phyloP scores from a whole-genome alignment of 2,329 filamentous ascomycete species.

The Botrytis byssoidea region DNA sequence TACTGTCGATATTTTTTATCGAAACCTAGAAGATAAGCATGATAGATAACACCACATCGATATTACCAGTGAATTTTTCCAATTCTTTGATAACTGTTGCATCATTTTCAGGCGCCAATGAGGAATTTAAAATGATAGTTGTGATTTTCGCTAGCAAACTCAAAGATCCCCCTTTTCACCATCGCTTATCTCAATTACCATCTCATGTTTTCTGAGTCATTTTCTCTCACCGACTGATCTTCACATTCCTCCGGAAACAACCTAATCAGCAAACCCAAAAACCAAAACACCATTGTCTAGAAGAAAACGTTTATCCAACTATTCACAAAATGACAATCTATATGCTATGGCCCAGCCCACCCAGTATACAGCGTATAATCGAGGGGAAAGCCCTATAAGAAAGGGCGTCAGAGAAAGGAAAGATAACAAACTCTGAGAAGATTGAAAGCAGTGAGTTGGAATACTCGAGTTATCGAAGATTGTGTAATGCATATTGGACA shows the following conservation, averaged over 20 bases:
- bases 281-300: not conserved
- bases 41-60: rapidly evolving
- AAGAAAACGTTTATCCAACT: not conserved
- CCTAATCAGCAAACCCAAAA: not conserved
- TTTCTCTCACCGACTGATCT: not conserved
- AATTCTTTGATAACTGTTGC: not conserved
- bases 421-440: not conserved
- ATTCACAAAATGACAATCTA: not conserved
- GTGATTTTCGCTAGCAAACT: not conserved
- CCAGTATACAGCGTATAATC: not conserved
- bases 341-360: not conserved
- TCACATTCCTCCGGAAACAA: not conserved
- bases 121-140: not conserved
- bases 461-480: not conserved
- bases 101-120: not conserved
- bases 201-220: not conserved
- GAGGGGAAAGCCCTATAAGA: not conserved
- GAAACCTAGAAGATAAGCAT: rapidly evolving
- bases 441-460: rapidly evolving
- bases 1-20: no score
- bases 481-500: not conserved
- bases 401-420: no score
- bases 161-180: not conserved
- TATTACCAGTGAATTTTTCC: not conserved
- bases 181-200: not conserved